These are phyloP conservation scores for Boletus subparvulus DNA, from an alignment of 768 basidiomycete genomes.

Conservation along the genomic window DNA sequence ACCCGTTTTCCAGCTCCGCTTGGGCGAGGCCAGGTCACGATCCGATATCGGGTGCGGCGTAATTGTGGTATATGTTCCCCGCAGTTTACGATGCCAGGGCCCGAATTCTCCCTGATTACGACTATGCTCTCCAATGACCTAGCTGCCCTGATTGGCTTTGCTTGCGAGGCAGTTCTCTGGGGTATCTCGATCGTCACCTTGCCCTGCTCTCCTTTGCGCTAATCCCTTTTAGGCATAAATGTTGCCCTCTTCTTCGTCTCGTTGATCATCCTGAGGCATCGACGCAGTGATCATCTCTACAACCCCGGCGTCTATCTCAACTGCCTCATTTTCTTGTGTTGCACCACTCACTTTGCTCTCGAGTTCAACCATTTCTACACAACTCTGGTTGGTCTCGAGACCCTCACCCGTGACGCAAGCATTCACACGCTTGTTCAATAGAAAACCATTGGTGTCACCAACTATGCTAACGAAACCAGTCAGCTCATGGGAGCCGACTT, in stretches of 20 bases:
- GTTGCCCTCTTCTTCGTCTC: conserved; percentile 33
- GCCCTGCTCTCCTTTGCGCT: neutral
- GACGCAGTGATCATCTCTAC: conserved; percentile 9
- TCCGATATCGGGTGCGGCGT: too few species aligned
- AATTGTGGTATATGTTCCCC: too few species aligned
- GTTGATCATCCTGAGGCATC: conserved; percentile 21
- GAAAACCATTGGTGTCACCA: conserved; percentile 26
- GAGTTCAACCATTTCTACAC: conserved; percentile 38
- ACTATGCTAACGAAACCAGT: conserved; percentile 32
- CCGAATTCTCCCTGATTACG: neutral
- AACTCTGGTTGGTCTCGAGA: conserved; percentile 28
- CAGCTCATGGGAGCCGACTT: conserved; percentile 35
- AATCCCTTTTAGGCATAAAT: conserved; percentile 14
- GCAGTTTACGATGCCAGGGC: too few species aligned
- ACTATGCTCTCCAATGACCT: conserved; percentile 29
- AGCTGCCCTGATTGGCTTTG: conserved; percentile 39
- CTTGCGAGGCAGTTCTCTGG: conserved; percentile 37
- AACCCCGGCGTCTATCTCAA: conserved; percentile 30
- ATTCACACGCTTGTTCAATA: conserved; percentile 6
- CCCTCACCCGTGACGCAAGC: neutral
- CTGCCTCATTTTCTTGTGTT: conserved; percentile 32
- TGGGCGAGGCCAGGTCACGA: too few species aligned
- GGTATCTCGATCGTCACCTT: conserved; percentile 20
- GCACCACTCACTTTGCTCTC: conserved; percentile 34
- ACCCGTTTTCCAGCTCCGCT: too few species aligned